Evolutionary conservation across 1,284 basidiomycete genomes (phyloP).

Genomic region (Macrocystidia cucumis): DNA sequence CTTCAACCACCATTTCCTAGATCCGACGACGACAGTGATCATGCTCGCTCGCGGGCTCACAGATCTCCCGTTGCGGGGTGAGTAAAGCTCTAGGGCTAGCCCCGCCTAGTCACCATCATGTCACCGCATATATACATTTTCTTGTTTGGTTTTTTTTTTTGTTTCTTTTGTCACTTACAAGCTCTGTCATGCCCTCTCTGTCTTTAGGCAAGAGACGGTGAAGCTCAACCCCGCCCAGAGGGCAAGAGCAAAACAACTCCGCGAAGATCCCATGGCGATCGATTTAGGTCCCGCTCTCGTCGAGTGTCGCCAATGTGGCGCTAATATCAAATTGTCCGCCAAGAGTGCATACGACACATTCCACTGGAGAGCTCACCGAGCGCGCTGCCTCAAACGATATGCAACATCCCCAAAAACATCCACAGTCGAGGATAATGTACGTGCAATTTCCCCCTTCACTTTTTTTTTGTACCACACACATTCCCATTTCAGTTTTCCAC

Average conservation of each 20-base stretch:
- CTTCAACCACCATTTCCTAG: too few species aligned
- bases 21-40: too few species aligned
- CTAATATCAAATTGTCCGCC: slow-evolving; percentile 54
- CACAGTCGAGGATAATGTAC: slow-evolving; percentile 9
- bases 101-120: too few species aligned
- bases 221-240: slow-evolving; percentile 17
- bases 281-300: slow-evolving; percentile 46
- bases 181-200: too few species aligned
- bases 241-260: slow-evolving; percentile 38
- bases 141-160: too few species aligned
- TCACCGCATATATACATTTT: too few species aligned
- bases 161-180: too few species aligned
- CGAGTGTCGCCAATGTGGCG: slow-evolving; percentile 47
- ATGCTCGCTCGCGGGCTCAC: too few species aligned
- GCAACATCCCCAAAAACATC: slow-evolving; percentile 13
- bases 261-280: slow-evolving; percentile 41
- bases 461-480: not conserved
- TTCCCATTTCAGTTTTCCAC: slow-evolving; percentile 3
- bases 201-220: not conserved
- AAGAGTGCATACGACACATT: slow-evolving; percentile 59
- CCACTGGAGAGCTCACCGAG: slow-evolving; percentile 60
- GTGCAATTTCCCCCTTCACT: slow-evolving; percentile 2
- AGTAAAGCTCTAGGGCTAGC: too few species aligned
- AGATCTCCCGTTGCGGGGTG: too few species aligned
- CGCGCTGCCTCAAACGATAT: slow-evolving; percentile 38